Conservation (phyloP, 1,284 basidiomycete genomes). For the Boletus sp. region DNA sequence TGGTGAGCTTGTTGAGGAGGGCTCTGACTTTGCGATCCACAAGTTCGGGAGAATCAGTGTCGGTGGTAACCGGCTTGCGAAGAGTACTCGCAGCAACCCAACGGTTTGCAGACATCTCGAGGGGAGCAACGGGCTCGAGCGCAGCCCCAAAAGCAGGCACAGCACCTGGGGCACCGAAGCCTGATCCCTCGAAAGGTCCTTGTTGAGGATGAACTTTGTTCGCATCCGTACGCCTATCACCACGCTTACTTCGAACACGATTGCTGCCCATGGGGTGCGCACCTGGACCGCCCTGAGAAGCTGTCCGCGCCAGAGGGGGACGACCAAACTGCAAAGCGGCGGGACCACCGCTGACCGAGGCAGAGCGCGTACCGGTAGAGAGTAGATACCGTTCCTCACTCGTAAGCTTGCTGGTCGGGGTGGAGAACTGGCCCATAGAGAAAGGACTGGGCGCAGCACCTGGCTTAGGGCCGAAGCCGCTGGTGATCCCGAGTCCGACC, state of each 20-base stretch:
- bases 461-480: slow-evolving; percentile 39
- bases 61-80: slow-evolving; percentile 31
- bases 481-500: slow-evolving; percentile 52
- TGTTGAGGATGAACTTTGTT: slow-evolving; percentile 38
- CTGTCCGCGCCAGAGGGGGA: slow-evolving; percentile 64
- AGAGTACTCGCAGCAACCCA: slow-evolving; percentile 58
- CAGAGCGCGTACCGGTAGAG: slow-evolving; percentile 41
- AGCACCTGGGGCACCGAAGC: slow-evolving; percentile 22
- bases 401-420: slow-evolving; percentile 52
- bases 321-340: slow-evolving; percentile 47
- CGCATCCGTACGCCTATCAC: slow-evolving; percentile 52
- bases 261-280: slow-evolving; percentile 46
- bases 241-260: slow-evolving; percentile 71
- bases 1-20: slow-evolving; percentile 93
- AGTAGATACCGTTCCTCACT: slow-evolving; percentile 73
- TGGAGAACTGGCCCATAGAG: slow-evolving; percentile 74
- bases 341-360: slow-evolving; percentile 43
- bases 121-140: slow-evolving; percentile 68
- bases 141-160: slow-evolving; percentile 15
- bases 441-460: slow-evolving; percentile 41
- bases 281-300: slow-evolving; percentile 68
- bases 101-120: slow-evolving; percentile 76
- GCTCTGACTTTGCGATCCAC: slow-evolving; percentile 94
- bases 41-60: slow-evolving; percentile 71
- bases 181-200: slow-evolving; percentile 28